Evolutionary conservation across 345 rosid species (phyloP), one percentile per base, ranked within the genome.

Genomic region (Boechera retrofracta): DNA sequence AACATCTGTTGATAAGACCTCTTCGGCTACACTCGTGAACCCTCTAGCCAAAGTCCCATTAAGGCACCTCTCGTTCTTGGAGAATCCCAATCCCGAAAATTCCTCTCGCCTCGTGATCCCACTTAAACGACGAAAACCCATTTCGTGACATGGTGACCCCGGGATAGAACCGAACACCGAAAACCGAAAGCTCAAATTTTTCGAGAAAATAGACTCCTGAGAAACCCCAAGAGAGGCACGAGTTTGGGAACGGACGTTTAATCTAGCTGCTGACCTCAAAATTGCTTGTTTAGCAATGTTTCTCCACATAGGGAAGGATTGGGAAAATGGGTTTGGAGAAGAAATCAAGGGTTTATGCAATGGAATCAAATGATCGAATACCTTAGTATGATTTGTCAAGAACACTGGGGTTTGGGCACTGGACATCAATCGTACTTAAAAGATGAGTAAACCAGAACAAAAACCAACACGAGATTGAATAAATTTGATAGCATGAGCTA

Each of bases 11-110:
- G 98, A 84, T 0, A 91, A 82, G 59, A 89, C 88, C 58, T 93
- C 98, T 87, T 93, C 97, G 0, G 98, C 99, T 65, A 91, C 90
- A 74, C 88, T 89, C 41, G 76, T 82, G 60, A 81, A 89, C 35
- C 85, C 86, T 88, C 87, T 89, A 15, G 82, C 71, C 48, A 80
- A 83, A 61, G 86, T 69, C 71, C 95, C 88, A 65, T 64, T 48
- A 79, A 77, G 67, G 64, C 81, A 77, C 51, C 78, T 76, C 39
- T 75, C 79, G 57, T 69, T 75, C 64, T 77, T 80, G 31, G 56
- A 53, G 11, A 71, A 53, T 47, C 75, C 82, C 44, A 78, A 82
- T 39, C 84, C 71, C 28, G 45, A 49, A 45, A 16, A 69, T n/a
- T 80, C 85, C 71, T 80, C 87, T 24, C 59, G 60, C 10, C 80